Evolutionary conservation across 2,329 filamentous ascomycete genomes (phyloP).

Genomic region (Botrytis paeoniae): DNA sequence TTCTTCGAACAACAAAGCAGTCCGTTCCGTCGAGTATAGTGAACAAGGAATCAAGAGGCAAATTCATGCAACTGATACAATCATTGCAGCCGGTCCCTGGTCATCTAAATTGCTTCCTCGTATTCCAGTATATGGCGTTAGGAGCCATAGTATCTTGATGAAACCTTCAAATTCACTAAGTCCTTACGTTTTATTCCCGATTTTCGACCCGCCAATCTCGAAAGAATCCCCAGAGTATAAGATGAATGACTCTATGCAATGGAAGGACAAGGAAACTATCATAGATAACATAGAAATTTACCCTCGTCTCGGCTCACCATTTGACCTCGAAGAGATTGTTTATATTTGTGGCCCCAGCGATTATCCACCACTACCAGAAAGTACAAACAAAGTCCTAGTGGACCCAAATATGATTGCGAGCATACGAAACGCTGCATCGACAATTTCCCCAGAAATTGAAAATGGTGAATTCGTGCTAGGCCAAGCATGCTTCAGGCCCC

Average conservation of each 20-base stretch:
- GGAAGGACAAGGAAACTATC: neutral
- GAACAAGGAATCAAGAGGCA: neutral
- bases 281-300: conserved; percentile 6
- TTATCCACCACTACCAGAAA: conserved; percentile 3
- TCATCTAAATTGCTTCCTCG: neutral
- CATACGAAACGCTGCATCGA: neutral
- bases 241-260: neutral
- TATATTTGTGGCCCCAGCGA: conserved; percentile 3
- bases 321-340: neutral
- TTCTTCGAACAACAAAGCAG: neutral
- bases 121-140: conserved; percentile 7
- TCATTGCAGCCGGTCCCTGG: conserved; percentile 8
- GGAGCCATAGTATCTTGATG: conserved; percentile 4
- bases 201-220: neutral
- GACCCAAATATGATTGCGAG: neutral
- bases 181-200: neutral
- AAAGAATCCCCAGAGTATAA: neutral
- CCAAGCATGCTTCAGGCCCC: conserved; percentile 11
- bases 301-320: neutral
- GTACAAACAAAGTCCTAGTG: neutral
- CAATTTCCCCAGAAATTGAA: neutral
- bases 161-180: neutral
- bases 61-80: neutral
- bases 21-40: neutral
- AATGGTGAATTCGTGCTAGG: neutral